Evolutionary conservation across 306 rosid species (phyloP), one percentile per base, ranked within the genome.

Genomic region (Trifolium dubium): DNA sequence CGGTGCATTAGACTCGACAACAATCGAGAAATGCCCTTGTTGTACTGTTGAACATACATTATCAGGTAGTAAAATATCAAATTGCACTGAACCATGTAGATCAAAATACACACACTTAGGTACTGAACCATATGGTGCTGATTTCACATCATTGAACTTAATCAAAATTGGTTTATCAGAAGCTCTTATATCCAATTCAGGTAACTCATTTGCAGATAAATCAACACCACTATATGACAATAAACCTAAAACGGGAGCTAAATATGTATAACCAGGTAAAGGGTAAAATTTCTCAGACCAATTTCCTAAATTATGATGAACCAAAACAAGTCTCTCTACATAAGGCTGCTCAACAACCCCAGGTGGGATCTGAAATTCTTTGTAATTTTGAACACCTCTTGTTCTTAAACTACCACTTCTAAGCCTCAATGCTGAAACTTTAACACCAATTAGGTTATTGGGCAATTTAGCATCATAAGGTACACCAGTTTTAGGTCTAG

Each of bases 301-400:
- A 37, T 86, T 89, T 2, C 88, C 93, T n/a, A 89, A 47, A 41
- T 81, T 89, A 31, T 89, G 93, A 35, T 89, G 83, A 0, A 89
- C 89, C 78, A 89, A 74, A 14, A 79, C 91, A 72, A 89, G 82
- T 83, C 93, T 83, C 40, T 85, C 67, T 28, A 81, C 87, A 85
- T 84, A 89, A 56, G 93, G 93, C 39, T 86, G 85, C n/a, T 86
- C 91, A 50, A 74, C 67, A 77, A 89, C 83, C 17, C 93, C 91
- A 49, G 14, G 17, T 46, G 93, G 93, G 91, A 89, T 89, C 85
- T 83, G 89, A 71, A 89, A 89, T 65, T 86, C 93, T 37, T 87
- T 79, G 80, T 86, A 89, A 3, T 47, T 63, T n/a, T 64, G 50
- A 60, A 89, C 72, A 5, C 93, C 93, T 74, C 89, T 83, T 29